Percentiles rank a stretch among this genome's conserved stretches.
Evolutionary conservation across 495 filamentous ascomycete genomes (phyloP).

Genomic region (Hypoxylon cercidicola): DNA sequence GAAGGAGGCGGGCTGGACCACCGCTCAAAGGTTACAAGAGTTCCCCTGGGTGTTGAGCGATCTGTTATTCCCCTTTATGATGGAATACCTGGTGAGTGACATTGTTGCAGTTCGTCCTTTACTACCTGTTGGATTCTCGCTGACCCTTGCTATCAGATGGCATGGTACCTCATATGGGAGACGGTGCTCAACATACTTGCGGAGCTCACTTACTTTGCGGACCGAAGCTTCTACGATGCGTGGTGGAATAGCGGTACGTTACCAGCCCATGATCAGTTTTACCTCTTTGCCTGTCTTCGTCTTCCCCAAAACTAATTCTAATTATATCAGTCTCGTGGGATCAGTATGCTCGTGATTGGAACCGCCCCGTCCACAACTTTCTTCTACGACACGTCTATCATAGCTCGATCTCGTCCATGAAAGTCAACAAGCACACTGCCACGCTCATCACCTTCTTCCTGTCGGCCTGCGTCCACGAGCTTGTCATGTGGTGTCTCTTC

Average conservation of each 20-base stretch:
- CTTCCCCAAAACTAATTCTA: constrained; percentile 6
- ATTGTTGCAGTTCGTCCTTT: background rate
- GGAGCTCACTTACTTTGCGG: constrained; percentile 78
- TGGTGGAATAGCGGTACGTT: constrained; percentile 69
- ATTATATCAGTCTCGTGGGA: constrained; percentile 67
- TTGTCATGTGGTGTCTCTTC: constrained; percentile 82
- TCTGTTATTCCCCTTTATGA: constrained; percentile 77
- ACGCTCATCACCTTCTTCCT: constrained; percentile 79
- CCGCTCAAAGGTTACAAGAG: constrained; percentile 66
- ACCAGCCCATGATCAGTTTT: background rate
- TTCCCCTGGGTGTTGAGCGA: constrained; percentile 77
- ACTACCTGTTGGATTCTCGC: background rate
- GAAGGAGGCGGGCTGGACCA: constrained; percentile 69
- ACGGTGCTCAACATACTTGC: constrained; percentile 79
- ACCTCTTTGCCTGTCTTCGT: background rate
- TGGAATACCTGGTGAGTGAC: constrained; percentile 74
- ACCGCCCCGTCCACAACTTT: constrained; percentile 76
- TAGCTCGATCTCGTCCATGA: constrained; percentile 73
- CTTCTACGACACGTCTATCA: constrained; percentile 80
- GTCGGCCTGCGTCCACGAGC: constrained; percentile 74
- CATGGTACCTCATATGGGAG: constrained; percentile 85
- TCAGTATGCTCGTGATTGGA: constrained; percentile 81
- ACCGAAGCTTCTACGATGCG: constrained; percentile 78
- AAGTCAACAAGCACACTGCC: constrained; percentile 72
- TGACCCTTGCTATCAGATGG: constrained; percentile 40